Evolutionary conservation across 306 rosid genomes (phyloP).

Genomic region (Rosa persica): DNA sequence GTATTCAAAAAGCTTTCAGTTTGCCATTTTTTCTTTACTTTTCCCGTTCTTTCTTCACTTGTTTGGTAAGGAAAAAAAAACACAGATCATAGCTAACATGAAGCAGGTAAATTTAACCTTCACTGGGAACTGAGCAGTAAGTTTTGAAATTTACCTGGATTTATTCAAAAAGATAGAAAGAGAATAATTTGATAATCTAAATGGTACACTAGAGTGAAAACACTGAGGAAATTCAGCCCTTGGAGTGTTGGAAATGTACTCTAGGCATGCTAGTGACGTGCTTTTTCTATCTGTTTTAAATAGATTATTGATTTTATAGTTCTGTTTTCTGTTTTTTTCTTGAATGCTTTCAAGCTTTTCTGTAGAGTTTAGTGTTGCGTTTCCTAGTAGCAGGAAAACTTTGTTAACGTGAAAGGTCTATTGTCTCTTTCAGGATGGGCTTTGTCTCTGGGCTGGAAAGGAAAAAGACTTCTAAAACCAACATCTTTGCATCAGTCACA

Average conservation of each 20-base stretch:
- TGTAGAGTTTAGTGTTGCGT: neutral
- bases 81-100: neutral
- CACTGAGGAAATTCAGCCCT: neutral
- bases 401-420: neutral
- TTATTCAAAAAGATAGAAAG: neutral
- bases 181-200: neutral
- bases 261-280: neutral
- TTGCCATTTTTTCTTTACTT: neutral
- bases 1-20: neutral
- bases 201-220: neutral
- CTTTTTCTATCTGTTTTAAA: neutral
- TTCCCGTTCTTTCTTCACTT: neutral
- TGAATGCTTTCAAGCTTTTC: neutral
- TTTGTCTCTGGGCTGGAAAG: constrained; percentile 14
- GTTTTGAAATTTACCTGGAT: neutral
- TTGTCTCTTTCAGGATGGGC: constrained; percentile 22
- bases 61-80: neutral
- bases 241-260: neutral
- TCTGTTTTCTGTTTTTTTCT: neutral
- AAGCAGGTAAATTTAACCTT: neutral
- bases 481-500: constrained; percentile 28
- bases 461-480: constrained; percentile 15
- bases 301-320: neutral
- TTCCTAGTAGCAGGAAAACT: neutral
- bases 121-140: neutral